These are phyloP conservation scores for Tylopilus sp. DNA, from an alignment of 768 basidiomycete genomes.

Conservation along the genomic window DNA sequence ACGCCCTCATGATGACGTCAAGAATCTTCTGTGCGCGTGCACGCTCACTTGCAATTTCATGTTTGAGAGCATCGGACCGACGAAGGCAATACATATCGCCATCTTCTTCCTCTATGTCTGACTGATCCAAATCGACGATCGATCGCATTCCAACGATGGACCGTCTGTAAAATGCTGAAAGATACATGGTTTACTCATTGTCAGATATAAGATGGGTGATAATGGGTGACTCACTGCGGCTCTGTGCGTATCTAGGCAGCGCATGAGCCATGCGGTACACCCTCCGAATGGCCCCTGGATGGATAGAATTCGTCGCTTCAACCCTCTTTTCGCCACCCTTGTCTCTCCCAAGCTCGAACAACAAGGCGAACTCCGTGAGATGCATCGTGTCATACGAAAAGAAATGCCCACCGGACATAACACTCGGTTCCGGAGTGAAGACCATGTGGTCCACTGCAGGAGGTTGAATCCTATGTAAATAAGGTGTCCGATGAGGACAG, in stretches of 20 bases:
- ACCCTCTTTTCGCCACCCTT: not conserved
- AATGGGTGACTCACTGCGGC: not conserved
- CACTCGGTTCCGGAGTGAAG: not conserved
- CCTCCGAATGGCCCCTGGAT: not conserved
- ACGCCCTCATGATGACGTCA: not conserved
- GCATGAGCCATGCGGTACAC: not conserved
- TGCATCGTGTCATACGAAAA: not conserved
- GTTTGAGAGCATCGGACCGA: not conserved
- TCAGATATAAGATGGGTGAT: not conserved
- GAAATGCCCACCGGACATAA: not conserved
- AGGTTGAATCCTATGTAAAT: slow-evolving; percentile 1
- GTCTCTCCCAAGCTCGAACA: not conserved
- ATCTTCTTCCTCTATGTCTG: not conserved
- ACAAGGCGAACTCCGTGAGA: not conserved
- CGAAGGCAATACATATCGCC: not conserved
- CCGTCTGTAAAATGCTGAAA: not conserved
- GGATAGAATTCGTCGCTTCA: not conserved
- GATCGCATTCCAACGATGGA: not conserved
- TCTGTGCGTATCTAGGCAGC: not conserved
- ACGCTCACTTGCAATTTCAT: not conserved
- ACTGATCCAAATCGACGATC: not conserved
- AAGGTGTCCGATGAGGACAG: too few relatives aligned
- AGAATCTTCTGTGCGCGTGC: not conserved
- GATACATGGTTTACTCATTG: too few relatives aligned
- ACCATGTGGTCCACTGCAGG: not conserved